These are phyloP conservation scores for Colletotrichum higginsianum DNA, from an alignment of 2,329 filamentous ascomycete species.

Conservation along the genomic window DNA sequence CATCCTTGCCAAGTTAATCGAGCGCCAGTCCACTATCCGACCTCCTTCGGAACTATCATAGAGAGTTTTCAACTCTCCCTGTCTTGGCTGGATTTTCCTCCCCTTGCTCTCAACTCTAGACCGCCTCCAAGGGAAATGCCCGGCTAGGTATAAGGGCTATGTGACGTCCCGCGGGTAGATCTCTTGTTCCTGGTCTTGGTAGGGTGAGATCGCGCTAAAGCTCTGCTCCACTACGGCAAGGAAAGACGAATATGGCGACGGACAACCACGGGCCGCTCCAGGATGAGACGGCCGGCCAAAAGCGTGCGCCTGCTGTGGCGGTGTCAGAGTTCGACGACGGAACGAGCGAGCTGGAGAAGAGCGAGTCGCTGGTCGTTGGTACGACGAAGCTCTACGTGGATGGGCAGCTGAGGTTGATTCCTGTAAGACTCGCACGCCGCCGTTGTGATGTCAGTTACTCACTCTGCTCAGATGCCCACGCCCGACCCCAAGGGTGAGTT, in stretches of 20 bases:
- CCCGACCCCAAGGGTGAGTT: slow-evolving; percentile 49
- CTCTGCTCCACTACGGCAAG: slow-evolving; percentile 9
- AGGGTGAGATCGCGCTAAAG: slow-evolving; percentile 11
- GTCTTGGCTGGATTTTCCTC: neutral
- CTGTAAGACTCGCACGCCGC: slow-evolving; percentile 35
- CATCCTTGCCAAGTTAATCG: neutral
- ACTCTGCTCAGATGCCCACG: slow-evolving; percentile 45
- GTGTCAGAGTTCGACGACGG: slow-evolving; percentile 19
- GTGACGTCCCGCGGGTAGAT: neutral
- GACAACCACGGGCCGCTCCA: slow-evolving; percentile 36
- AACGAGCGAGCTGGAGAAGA: slow-evolving; percentile 3
- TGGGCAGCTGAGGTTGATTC: slow-evolving; percentile 44
- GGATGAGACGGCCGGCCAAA: slow-evolving; percentile 31
- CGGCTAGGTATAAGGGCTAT: slow-evolving; percentile 30
- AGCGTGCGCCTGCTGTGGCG: slow-evolving; percentile 7
- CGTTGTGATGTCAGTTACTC: neutral
- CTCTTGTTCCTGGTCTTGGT: neutral
- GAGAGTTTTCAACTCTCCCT: neutral
- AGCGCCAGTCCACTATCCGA: neutral
- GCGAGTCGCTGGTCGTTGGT: slow-evolving; percentile 44
- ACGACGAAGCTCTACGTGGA: slow-evolving; percentile 44
- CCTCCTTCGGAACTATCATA: neutral
- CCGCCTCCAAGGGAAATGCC: neutral
- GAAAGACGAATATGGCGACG: slow-evolving; percentile 23
- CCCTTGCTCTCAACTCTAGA: neutral